Percentiles rank a stretch among this genome's conserved stretches.
phyloP scores from a whole-genome alignment of 2,329 filamentous ascomycete genomes.

The Blastomyces silverae region DNA sequence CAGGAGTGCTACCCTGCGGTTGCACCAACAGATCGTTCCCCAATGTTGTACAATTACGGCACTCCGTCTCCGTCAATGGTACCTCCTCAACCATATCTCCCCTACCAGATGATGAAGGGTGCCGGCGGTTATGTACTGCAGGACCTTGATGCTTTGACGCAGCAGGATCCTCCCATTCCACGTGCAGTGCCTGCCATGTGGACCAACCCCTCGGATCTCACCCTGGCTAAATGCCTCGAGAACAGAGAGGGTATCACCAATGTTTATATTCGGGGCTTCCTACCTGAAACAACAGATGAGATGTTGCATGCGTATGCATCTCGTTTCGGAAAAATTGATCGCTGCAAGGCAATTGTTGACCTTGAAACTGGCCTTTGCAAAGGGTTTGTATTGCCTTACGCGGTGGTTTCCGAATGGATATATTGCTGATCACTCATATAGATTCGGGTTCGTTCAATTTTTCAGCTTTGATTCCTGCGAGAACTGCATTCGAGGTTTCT shows the following conservation, averaged over 20 bases:
- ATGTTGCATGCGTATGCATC: conserved; percentile 73
- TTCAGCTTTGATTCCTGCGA: conserved; percentile 80
- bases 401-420: conserved; percentile 14
- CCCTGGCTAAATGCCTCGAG: conserved; percentile 86
- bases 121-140: conserved; percentile 41
- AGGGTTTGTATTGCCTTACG: conserved; percentile 56
- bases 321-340: conserved; percentile 89
- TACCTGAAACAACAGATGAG: conserved; percentile 90
- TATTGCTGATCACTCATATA: conserved; percentile 41
- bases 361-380: conserved; percentile 90
- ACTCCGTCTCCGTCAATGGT: conserved; percentile 61
- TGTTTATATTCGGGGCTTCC: conserved; percentile 93
- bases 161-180: conserved; percentile 76
- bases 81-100: conserved; percentile 32
- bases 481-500: conserved; percentile 92
- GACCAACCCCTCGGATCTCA: conserved; percentile 77
- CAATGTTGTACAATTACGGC: conserved; percentile 49
- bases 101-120: conserved; percentile 43
- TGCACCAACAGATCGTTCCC: conserved; percentile 54
- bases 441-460: conserved; percentile 97
- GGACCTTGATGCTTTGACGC: conserved; percentile 57
- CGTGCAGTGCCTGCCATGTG: conserved; percentile 80
- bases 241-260: conserved; percentile 95
- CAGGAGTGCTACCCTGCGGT: conserved; percentile 56
- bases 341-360: conserved; percentile 98